Evolutionary conservation across 1,284 basidiomycete genomes (phyloP).

Genomic region (Takashimella koratensis): DNA sequence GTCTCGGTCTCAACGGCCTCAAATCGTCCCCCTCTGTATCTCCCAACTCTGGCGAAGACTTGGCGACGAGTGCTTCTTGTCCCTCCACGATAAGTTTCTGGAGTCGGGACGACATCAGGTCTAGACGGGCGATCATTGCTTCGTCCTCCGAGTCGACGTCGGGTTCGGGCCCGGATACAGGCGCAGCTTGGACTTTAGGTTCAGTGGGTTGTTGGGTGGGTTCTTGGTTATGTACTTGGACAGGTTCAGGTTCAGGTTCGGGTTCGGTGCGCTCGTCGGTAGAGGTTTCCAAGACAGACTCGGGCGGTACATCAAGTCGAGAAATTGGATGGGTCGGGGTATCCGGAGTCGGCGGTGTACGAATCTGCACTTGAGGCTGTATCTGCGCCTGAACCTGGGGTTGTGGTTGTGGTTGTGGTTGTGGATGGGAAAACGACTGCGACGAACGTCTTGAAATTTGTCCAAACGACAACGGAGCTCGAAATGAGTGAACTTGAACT

Average conservation of each 20-base stretch:
- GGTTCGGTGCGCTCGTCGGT: neutral
- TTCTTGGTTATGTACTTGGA: no score
- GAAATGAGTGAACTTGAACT: neutral
- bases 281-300: neutral
- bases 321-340: neutral
- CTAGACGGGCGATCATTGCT: constrained; percentile 10
- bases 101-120: constrained; percentile 9
- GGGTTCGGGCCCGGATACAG: no score
- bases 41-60: neutral
- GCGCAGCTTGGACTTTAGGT: no score
- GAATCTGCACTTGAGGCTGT: neutral
- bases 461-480: no score
- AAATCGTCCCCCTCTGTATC: neutral
- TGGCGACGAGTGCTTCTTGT: constrained; percentile 8
- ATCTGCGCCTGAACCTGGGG: neutral
- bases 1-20: neutral
- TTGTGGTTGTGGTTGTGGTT: no score
- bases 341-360: neutral
- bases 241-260: no score
- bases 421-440: no score
- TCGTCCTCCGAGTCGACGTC: constrained; percentile 4
- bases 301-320: neutral
- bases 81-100: constrained; percentile 11
- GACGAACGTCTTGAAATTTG: no score
- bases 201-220: no score